Percentiles rank a stretch among this genome's conserved stretches.
Evolutionary conservation across 2,329 filamentous ascomycete genomes (phyloP).

Genomic region (Verticillium tricorpus): DNA sequence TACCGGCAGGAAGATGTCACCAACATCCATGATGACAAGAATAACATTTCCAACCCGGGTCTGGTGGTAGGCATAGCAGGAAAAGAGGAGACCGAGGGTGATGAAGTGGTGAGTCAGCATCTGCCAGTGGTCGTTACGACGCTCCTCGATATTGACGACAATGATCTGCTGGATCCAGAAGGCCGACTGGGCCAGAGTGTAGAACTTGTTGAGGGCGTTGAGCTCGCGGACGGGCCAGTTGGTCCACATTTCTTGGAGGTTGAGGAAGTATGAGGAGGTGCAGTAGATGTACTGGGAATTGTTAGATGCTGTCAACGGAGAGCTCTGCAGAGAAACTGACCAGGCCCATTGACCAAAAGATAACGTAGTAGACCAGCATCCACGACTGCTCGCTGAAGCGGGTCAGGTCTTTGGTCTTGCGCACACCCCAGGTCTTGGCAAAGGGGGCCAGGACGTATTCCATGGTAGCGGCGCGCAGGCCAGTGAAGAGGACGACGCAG

Average conservation of each 20-base stretch:
- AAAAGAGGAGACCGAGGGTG: constrained; percentile 74
- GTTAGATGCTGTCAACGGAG: not conserved
- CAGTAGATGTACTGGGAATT: constrained; percentile 69
- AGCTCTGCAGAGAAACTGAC: constrained; percentile 44
- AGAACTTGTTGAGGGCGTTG: constrained; percentile 72
- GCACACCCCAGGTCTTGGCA: constrained; percentile 67
- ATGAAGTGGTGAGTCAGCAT: constrained; percentile 96
- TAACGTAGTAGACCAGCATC: constrained; percentile 76
- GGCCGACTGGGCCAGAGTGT: constrained; percentile 83
- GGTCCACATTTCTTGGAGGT: constrained; percentile 75
- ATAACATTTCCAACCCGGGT: constrained; percentile 86
- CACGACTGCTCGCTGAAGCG: constrained; percentile 94
- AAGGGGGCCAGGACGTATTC: constrained; percentile 82
- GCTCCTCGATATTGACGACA: constrained; percentile 90
- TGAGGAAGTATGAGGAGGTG: constrained; percentile 72
- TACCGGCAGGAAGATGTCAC: constrained; percentile 84
- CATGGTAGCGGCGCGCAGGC: constrained; percentile 77
- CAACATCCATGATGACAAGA: constrained; percentile 87
- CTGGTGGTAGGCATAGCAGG: constrained; percentile 82
- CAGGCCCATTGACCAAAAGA: constrained; percentile 81
- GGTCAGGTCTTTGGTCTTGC: constrained; percentile 69
- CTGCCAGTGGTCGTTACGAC: constrained; percentile 90
- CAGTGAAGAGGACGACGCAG: constrained; percentile 82
- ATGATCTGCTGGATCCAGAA: constrained; percentile 95
- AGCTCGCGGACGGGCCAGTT: constrained; percentile 79